Evolutionary conservation across 441 rosid genomes (phyloP), one percentile per base, ranked within the genome.

Genomic region (Capsella rubella): DNA sequence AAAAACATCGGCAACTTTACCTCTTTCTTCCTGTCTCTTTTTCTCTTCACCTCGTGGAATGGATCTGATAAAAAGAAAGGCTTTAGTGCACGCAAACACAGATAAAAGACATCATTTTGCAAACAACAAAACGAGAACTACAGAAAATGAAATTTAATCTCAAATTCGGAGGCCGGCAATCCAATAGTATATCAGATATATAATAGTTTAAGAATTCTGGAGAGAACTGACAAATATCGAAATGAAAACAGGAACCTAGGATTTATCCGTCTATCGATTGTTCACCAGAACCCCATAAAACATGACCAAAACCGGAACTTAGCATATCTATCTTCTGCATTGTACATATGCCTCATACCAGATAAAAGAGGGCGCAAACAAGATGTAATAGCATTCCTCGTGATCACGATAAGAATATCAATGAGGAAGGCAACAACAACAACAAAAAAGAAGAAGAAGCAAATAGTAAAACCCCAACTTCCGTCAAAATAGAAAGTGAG

Each of bases 11-110:
- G 66, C 59, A 52, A 62, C 11, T 18, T n/a, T 84, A 93, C 98
- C 97, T 93, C 97, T 80, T 91, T 91, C 85, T 87, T 91, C 87
- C 84, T 83, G 70, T 88, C 98, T 71, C 80, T 87, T 81, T 72
- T 90, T 66, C 96, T 87, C 85, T 82, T 90, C 53, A 93, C 98
- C 80, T 85, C 95, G 63, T 79, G 97, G 67, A 91, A 93, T 49
- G 98, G 87, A 82, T 91, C 98, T 93, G 90, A 47, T 37, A 34
- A 59, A 59, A 74, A 72, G 39, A 63, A 50, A 56, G 1, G 27
- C 79, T 73, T 78, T 11, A 67, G 42, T 37, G 21, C 53, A 67
- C 51, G 2, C n/a, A 53, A 52, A 67, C 71, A 15, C 32, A 64
- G n/a, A 63, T 15, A 13, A 15, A 18, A 40, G 21, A 56, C 46